Evolutionary conservation across 331 rosid genomes (phyloP).

Genomic region (Rhamnella rubrinervis): DNA sequence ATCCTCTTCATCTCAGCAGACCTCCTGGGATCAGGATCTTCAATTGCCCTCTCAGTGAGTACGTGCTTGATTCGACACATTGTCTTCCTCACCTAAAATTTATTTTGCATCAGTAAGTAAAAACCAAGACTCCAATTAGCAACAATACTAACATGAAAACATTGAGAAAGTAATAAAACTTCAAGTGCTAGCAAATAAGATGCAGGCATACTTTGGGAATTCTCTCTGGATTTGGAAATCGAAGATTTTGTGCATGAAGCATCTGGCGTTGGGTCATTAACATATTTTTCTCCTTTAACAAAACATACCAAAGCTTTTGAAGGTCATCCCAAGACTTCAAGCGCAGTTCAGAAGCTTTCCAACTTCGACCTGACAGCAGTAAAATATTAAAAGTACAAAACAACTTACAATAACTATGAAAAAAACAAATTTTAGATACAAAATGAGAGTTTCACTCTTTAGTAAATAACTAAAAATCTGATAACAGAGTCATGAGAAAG

Average conservation of each 20-base stretch:
- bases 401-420: not conserved
- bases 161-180: not conserved
- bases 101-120: constrained; percentile 26
- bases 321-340: constrained; percentile 95
- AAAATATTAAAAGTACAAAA: constrained; percentile 10
- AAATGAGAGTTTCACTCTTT: not conserved
- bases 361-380: constrained; percentile 66
- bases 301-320: constrained; percentile 77
- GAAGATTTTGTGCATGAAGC: constrained; percentile 86
- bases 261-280: constrained; percentile 92
- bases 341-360: constrained; percentile 87
- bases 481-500: not conserved
- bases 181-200: not conserved
- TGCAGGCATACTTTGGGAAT: constrained; percentile 59
- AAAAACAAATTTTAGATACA: not conserved
- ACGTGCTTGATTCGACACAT: constrained; percentile 95
- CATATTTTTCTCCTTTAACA: constrained; percentile 90
- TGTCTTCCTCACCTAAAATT: constrained; percentile 79
- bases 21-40: constrained; percentile 84
- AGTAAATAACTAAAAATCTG: not conserved
- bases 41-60: constrained; percentile 86
- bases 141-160: not conserved
- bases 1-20: constrained; percentile 88
- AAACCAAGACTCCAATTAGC: not conserved
- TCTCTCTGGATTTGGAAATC: constrained; percentile 79